phyloP scores from a whole-genome alignment of 257 asterid species.

The Voacanga thouarsii region DNA sequence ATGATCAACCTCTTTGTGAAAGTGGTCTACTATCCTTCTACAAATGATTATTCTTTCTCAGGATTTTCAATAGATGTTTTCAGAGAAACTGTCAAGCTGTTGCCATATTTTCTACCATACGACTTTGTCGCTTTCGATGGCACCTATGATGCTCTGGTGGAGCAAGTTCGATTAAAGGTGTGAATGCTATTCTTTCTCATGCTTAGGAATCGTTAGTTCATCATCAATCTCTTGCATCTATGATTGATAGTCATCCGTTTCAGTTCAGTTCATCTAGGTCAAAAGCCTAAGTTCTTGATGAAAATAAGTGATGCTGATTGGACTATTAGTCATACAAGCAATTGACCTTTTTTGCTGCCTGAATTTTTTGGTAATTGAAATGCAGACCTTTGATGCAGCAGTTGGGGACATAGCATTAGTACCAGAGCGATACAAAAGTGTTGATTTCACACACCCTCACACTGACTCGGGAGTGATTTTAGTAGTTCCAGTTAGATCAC shows the following conservation, averaged over 20 bases:
- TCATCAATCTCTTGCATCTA: not conserved
- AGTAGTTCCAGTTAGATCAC: conserved; percentile 33
- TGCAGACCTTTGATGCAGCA: conserved; percentile 41
- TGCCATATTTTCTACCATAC: conserved; percentile 21
- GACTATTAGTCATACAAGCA: too few relatives aligned
- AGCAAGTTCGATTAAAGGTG: conserved; percentile 32
- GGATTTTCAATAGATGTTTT: conserved; percentile 38
- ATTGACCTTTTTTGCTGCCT: not conserved
- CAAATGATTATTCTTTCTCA: not conserved
- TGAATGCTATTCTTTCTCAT: not conserved
- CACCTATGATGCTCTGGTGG: conserved; percentile 27
- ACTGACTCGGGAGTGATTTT: conserved; percentile 39
- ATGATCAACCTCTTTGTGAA: conserved; percentile 23
- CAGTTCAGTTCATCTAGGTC: too few relatives aligned
- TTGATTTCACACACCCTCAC: conserved; percentile 44
- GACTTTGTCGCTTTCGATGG: conserved; percentile 21
- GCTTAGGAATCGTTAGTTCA: not conserved
- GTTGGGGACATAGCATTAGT: conserved; percentile 40
- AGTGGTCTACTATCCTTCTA: conserved; percentile 18
- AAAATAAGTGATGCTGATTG: too few relatives aligned
- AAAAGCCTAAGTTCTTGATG: not conserved
- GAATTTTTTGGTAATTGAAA: not conserved
- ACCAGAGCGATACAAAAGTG: conserved; percentile 25
- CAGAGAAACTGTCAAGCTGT: not conserved
- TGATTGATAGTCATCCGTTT: too few relatives aligned